phyloP scores from a whole-genome alignment of 2,329 filamentous ascomycete genomes.

The Cladophialophora immunda region DNA sequence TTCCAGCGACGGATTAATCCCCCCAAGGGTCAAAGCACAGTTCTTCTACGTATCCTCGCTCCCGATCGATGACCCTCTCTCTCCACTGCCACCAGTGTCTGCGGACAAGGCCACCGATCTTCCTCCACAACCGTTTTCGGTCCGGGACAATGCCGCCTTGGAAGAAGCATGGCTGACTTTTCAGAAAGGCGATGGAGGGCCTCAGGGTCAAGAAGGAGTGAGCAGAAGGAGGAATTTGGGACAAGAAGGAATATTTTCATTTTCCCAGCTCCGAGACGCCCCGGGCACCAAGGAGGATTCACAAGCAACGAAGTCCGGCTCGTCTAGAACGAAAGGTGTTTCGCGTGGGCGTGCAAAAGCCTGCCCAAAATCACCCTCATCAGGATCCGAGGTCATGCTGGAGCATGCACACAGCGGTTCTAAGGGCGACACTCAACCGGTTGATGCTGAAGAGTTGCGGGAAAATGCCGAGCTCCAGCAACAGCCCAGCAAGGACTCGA shows the following conservation, averaged over 20 bases:
- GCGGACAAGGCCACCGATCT: conserved; percentile 60
- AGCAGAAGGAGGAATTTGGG: conserved; percentile 27
- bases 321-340: conserved; percentile 1
- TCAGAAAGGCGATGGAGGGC: conserved; percentile 35
- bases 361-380: neutral
- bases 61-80: conserved; percentile 89
- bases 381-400: conserved; percentile 35
- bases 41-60: conserved; percentile 87
- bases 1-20: conserved; percentile 52
- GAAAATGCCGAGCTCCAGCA: conserved; percentile 22
- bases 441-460: conserved; percentile 38
- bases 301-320: conserved; percentile 8
- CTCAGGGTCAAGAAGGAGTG: conserved; percentile 13
- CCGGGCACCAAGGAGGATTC: conserved; percentile 10
- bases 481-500: conserved; percentile 29
- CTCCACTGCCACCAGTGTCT: conserved; percentile 65
- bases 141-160: conserved; percentile 78
- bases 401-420: conserved; percentile 12
- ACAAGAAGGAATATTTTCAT: conserved; percentile 36
- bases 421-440: conserved; percentile 25
- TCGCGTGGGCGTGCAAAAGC: conserved; percentile 7
- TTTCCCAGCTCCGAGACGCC: conserved; percentile 35
- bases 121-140: conserved; percentile 78
- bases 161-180: conserved; percentile 79
- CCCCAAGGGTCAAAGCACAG: conserved; percentile 69